These are phyloP conservation scores for Leucocoprinus leucothites DNA, from an alignment of 768 basidiomycete genomes.

Conservation along the genomic window DNA sequence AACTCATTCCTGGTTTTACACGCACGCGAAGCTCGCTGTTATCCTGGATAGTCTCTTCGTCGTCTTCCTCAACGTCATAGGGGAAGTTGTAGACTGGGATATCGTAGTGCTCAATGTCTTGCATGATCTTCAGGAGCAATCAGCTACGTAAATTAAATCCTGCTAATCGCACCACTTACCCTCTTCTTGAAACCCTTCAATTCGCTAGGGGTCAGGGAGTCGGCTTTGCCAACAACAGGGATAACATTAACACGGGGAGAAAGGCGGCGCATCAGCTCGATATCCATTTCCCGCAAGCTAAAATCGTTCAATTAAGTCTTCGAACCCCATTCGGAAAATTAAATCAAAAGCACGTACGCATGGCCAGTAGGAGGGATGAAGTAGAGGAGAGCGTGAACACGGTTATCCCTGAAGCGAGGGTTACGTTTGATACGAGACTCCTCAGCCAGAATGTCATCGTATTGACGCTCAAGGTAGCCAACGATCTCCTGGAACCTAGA, in stretches of 20 bases:
- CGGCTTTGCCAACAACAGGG: constrained; percentile 95
- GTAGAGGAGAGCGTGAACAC: constrained; percentile 94
- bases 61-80: constrained; percentile 98
- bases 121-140: constrained; percentile 77
- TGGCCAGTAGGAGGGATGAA: constrained; percentile 99
- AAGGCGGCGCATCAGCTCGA: constrained; percentile 96
- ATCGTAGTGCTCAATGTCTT: constrained; percentile 97
- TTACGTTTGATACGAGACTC: constrained; percentile 99
- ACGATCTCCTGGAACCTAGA: constrained; percentile 94
- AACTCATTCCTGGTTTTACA: constrained; percentile 7
- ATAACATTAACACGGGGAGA: constrained; percentile 99
- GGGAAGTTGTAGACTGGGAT: constrained; percentile 99
- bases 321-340: background rate
- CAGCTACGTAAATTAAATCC: background rate
- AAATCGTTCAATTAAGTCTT: constrained; percentile 2
- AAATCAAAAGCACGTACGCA: constrained; percentile 55
- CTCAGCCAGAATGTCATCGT: constrained; percentile 97
- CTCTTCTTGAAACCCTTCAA: constrained; percentile 95
- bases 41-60: constrained; percentile 97
- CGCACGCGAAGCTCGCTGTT: constrained; percentile 91
- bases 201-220: constrained; percentile 90
- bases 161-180: constrained; percentile 33
- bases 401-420: constrained; percentile 97
- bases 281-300: constrained; percentile 96
- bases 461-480: constrained; percentile 95